Base-by-base conservation (phyloP, 2,329 filamentous ascomycete species). In the Exutisphaerella laricina region DNA sequence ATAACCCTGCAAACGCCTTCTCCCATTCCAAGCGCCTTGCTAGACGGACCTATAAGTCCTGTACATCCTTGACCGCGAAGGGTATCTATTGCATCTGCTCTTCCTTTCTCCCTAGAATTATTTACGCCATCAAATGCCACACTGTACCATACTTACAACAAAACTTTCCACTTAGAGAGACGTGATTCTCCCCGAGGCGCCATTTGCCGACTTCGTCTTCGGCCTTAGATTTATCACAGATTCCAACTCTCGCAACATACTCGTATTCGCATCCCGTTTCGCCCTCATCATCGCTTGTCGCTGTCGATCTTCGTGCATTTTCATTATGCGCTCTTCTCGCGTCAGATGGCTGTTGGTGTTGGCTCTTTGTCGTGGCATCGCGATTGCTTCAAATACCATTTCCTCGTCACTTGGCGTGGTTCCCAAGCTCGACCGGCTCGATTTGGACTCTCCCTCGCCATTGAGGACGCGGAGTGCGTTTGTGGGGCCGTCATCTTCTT, bases 231-330 rank as follows among this genome's bases (percentile, higher is more conserved):
- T 62, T 41, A 97, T 94, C 47, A 98, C 80, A 49, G 86, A 90
- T 69, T 96, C 88, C 45, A 98, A 73, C 67, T 98, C 92, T 50
- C 84, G 82, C 50, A 98, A 75, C 87, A 98, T 95, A 55, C 84
- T 87, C 31, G 82, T 85, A 50, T 81, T 94, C 8, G 87, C 84
- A 49, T 96, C 88, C 32, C 80, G 72, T 59, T 84, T 84, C 55
- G 89, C 85, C 42, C 81, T 79, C 29, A 81, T 71, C 29, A 79
- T 73, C 14, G 84, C 83, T 60, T 86, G 85, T 50, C 78, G 79
- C 41, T 80, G 81, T 44, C 90, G 78, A 32, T 97, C 90, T 60
- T 95, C 89, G 56, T 85, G 84, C 72, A 96, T 88, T 65, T 85
- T 90, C 31, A 75, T 74, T 56, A 97, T 84, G 31, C 92, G 80